Evolutionary conservation across 768 basidiomycete genomes (phyloP).

Genomic region (Termitomyces sp.): DNA sequence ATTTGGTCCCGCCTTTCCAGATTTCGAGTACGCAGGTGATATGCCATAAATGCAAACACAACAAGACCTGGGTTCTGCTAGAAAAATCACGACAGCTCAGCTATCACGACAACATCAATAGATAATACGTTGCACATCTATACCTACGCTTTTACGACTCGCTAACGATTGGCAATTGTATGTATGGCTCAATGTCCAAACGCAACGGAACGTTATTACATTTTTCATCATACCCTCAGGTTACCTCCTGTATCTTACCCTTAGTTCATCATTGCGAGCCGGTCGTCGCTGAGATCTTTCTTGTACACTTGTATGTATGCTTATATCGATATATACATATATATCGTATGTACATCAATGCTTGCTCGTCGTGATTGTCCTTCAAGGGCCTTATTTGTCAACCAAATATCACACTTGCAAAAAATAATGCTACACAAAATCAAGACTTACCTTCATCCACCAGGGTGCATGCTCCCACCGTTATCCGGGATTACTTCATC

Average conservation of each 20-base stretch:
- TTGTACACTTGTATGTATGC: constrained; percentile 8
- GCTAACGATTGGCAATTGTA: constrained; percentile 1
- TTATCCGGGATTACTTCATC: constrained; percentile 9
- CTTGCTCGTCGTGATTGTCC: constrained; percentile 13
- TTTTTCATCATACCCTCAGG: constrained; percentile 3
- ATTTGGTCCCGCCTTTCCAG: constrained; percentile 67
- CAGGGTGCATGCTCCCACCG: constrained; percentile 17
- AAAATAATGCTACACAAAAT: constrained; percentile 38
- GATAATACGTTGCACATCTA: background rate
- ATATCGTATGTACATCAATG: background rate
- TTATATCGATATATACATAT: background rate
- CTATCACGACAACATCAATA: constrained; percentile 1
- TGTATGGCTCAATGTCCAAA: background rate
- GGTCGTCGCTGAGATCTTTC: constrained; percentile 5
- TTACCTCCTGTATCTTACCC: constrained; percentile 6
- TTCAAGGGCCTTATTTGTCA: constrained; percentile 4
- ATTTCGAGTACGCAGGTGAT: constrained; percentile 64
- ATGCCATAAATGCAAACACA: constrained; percentile 8
- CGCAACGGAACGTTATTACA: background rate
- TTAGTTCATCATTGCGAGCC: constrained; percentile 3
- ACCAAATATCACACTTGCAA: constrained; percentile 38
- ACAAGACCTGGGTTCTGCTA: background rate
- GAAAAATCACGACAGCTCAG: constrained; percentile 1
- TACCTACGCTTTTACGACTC: constrained; percentile 1
- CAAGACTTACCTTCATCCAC: constrained; percentile 27